These are phyloP conservation scores for Clavispora asparagi DNA, from an alignment of 805 yeast species.

Conservation along the genomic window DNA sequence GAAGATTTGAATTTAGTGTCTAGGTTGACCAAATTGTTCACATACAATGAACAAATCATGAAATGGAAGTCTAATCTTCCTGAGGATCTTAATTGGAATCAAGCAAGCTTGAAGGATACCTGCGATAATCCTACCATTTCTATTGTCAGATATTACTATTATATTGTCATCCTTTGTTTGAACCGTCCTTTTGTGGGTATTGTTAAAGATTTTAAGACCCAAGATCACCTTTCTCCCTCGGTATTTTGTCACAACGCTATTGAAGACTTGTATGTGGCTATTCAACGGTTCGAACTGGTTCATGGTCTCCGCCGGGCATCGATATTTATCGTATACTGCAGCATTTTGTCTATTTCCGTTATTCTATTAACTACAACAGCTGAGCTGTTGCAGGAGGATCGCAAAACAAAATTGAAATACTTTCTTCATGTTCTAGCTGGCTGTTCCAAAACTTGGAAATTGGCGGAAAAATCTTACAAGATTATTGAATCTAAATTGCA, in stretches of 20 bases:
- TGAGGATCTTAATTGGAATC: conserved; percentile 45
- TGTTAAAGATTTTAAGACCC: conserved; percentile 10
- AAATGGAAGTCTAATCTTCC: conserved; percentile 51
- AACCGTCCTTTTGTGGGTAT: conserved; percentile 55
- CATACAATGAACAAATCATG: conserved; percentile 46
- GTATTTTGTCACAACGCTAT: conserved; percentile 35
- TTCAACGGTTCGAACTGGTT: conserved; percentile 28
- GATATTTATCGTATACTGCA: conserved; percentile 43
- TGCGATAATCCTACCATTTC: conserved; percentile 52
- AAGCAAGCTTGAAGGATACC: conserved; percentile 29
- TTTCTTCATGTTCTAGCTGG: conserved; percentile 37
- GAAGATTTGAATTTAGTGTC: conserved; percentile 42
- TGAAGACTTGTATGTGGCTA: conserved; percentile 36
- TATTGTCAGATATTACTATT: conserved; percentile 52
- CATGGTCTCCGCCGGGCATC: conserved; percentile 42
- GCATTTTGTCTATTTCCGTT: conserved; percentile 41
- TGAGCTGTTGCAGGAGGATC: conserved; percentile 20
- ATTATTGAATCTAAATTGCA: conserved; percentile 31
- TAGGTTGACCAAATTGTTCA: conserved; percentile 31
- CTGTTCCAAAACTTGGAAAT: conserved; percentile 43
- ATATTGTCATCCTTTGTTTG: conserved; percentile 52
- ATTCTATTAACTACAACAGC: conserved; percentile 30
- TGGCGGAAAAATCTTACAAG: conserved; percentile 41
- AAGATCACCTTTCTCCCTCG: conserved; percentile 26
- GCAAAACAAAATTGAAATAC: conserved; percentile 27